Base-by-base conservation (phyloP, 169 alveolate genomes). In the Plasmodium blacklocki region DNA sequence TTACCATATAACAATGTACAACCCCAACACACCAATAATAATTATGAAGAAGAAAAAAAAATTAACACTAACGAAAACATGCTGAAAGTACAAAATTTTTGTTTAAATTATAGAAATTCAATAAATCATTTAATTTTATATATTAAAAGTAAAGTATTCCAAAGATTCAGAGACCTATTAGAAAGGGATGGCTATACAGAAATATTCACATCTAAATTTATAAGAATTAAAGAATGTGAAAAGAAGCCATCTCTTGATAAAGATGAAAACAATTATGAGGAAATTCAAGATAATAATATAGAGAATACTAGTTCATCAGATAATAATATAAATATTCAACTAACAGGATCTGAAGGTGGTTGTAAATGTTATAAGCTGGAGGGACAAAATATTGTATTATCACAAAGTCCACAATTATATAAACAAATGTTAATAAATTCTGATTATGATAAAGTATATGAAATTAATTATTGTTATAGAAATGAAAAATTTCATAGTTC, bases 381-480 rank as follows among this genome's bases (percentile, higher is more conserved):
- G 21, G 67, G 58, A n/a, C 70, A 64, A 76, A 64, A 76, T 49
- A 11, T 76, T 8, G 18, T 64, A n/a, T 45, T 76, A 12, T 74
- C 88, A 0, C 88, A 76, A 70, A 76, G 88, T 12, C 76, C 88
- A 19, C 88, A 76, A 26, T 76, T 76, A 18, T 76, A 64, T 58
- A 76, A 76, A 52, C 76, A 76, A 32, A 76, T 76, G 88, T 7
- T 76, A 76, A 64, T 76, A 3, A 76, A 76, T 43, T 6, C 74
- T 1, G 88, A 76, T 47, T 76, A 49, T 49, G 88, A 76, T 3
- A 26, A 39, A 56, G 52, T 76, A 2, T 76, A 21, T 43, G 88
- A 76, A 54, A 76, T 76, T 39, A 76, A 76, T 58, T 76, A 76
- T 39, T 76, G 70, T 4, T 76, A 76, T 29, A 49, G 88, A 39